A percentile compares a stretch with the other conserved stretches of the same genome.
These are phyloP conservation scores for Thalassiosira profunda DNA, from an alignment of 108 stramenopile genomes.

Conservation along the genomic window DNA sequence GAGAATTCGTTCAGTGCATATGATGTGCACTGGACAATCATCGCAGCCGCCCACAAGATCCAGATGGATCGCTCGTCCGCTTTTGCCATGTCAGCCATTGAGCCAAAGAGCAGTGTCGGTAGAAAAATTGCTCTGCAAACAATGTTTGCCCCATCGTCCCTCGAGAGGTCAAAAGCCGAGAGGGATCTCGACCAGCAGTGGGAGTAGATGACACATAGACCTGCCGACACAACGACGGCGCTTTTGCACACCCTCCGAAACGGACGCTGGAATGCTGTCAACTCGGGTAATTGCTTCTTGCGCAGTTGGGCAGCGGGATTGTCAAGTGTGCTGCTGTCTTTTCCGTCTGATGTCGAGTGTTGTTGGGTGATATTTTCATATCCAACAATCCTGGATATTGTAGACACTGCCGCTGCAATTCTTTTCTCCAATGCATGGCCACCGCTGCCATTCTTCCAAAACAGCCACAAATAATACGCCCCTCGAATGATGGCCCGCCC, in stretches of 20 bases:
- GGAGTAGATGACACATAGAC: slow-evolving; percentile 47
- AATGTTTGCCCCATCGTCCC: slow-evolving; percentile 34
- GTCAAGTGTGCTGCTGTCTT: no score
- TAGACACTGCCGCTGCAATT: background rate
- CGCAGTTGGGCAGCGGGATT: no score
- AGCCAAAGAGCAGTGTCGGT: slow-evolving; percentile 24
- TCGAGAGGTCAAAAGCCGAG: slow-evolving; percentile 44
- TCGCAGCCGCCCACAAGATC: slow-evolving; percentile 33
- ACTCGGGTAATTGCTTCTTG: slow-evolving; percentile 19
- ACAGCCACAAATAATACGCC: slow-evolving; percentile 38
- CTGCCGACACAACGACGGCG: slow-evolving; percentile 31
- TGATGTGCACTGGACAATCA: slow-evolving; percentile 29
- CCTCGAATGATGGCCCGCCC: slow-evolving; percentile 48
- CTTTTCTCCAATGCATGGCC: background rate
- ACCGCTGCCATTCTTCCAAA: slow-evolving; percentile 17
- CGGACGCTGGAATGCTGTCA: slow-evolving; percentile 53
- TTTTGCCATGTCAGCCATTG: slow-evolving; percentile 21
- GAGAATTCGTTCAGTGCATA: slow-evolving; percentile 43
- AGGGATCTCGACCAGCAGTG: slow-evolving; percentile 60
- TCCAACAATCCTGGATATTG: slow-evolving; percentile 6
- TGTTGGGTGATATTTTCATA: background rate
- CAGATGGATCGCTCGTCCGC: slow-evolving; percentile 45
- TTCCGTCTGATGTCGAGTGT: no score
- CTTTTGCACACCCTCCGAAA: slow-evolving; percentile 50
- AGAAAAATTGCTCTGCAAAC: slow-evolving; percentile 39